Percentiles rank a stretch among this genome's conserved stretches.
These are phyloP conservation scores for Lachancea waltii DNA, from an alignment of 805 yeast genomes.

Conservation along the genomic window DNA sequence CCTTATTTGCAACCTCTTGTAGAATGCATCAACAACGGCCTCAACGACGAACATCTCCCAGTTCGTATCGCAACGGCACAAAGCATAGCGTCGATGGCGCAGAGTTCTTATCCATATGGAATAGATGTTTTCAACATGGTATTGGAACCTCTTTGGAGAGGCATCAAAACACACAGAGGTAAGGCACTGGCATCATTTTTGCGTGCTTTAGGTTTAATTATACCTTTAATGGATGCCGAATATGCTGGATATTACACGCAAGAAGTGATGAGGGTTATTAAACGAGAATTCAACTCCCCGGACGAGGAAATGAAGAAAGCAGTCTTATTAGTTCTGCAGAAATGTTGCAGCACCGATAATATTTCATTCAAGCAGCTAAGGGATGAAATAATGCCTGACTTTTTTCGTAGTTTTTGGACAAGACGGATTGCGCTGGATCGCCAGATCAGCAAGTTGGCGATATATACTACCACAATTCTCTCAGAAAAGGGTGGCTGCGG, in stretches of 20 bases:
- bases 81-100: constrained; percentile 70
- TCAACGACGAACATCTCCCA: constrained; percentile 61
- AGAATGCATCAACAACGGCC: constrained; percentile 48
- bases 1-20: constrained; percentile 68
- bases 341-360: constrained; percentile 56
- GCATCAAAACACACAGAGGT: constrained; percentile 72
- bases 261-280: constrained; percentile 60
- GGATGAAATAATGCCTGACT: constrained; percentile 50
- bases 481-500: constrained; percentile 63
- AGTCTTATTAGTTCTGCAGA: constrained; percentile 60
- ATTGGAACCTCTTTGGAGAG: constrained; percentile 75
- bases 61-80: constrained; percentile 67
- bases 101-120: constrained; percentile 80
- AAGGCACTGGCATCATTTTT: constrained; percentile 67
- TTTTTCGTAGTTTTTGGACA: constrained; percentile 72
- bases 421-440: constrained; percentile 70
- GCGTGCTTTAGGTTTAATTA: constrained; percentile 68
- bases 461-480: constrained; percentile 63
- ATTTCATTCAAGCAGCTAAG: constrained; percentile 45
- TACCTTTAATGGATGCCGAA: constrained; percentile 84
- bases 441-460: constrained; percentile 51
- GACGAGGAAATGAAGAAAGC: constrained; percentile 83
- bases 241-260: constrained; percentile 70
- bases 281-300: constrained; percentile 70
- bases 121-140: constrained; percentile 75